Evolutionary conservation across 2,329 filamentous ascomycete species (phyloP).

Genomic region (Penicillium sp.): DNA sequence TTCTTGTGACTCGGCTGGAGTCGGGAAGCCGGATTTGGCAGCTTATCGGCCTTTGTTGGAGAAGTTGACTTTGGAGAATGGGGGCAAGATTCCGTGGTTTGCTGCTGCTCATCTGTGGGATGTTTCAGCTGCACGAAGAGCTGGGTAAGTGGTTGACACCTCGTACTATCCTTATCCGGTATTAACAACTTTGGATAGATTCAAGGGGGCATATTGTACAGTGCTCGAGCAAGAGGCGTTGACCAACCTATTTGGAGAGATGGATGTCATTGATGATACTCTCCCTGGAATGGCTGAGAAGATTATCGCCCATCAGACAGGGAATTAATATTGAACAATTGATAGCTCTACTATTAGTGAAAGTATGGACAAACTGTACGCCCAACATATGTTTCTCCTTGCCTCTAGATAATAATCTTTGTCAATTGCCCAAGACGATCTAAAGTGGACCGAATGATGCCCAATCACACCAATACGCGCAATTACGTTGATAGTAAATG

Average conservation of each 20-base stretch:
- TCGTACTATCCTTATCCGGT: neutral
- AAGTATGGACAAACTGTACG: neutral
- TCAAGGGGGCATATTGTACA: conserved; percentile 26
- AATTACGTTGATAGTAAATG: neutral
- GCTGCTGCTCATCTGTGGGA: conserved; percentile 34
- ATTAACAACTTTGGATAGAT: conserved; percentile 10
- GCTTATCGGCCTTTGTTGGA: conserved; percentile 26
- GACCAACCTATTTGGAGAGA: conserved; percentile 26
- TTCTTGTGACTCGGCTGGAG: conserved; percentile 25
- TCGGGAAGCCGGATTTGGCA: conserved; percentile 28
- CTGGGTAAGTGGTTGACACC: conserved; percentile 19
- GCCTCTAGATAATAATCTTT: neutral
- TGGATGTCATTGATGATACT: conserved; percentile 30
- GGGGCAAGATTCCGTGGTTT: conserved; percentile 28
- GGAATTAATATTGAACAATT: neutral
- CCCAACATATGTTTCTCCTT: too few species aligned
- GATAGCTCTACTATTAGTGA: neutral
- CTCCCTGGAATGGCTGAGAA: conserved; percentile 28
- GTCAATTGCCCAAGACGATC: neutral
- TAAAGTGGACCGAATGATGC: neutral
- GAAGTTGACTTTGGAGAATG: conserved; percentile 15
- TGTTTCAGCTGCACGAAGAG: conserved; percentile 26
- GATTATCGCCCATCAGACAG: conserved; percentile 24
- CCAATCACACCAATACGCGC: too few species aligned
- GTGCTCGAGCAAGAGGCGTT: conserved; percentile 26